Conservation (phyloP, 1,139 yeast genomes). For the Saccharomyces hybrid region DNA sequence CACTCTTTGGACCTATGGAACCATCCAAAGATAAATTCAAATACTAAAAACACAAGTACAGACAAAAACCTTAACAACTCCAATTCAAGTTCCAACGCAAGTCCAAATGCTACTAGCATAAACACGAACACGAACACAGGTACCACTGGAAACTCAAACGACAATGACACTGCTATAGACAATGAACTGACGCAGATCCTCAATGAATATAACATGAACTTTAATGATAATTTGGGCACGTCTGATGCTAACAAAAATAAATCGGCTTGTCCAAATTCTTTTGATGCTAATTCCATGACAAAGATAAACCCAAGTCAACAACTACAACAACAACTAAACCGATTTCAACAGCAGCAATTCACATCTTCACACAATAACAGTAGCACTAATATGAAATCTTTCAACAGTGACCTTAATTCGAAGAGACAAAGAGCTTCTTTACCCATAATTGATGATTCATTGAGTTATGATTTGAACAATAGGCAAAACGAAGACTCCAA, state of each 20-base stretch:
- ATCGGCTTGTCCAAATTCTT: not conserved
- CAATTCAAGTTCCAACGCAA: not conserved
- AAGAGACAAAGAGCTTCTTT: conserved; percentile 24
- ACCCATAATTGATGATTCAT: conserved; percentile 20
- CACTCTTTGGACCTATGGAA: conserved; percentile 28
- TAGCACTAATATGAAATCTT: conserved; percentile 7
- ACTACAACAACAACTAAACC: not conserved
- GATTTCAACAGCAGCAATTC: conserved; percentile 5
- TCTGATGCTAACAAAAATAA: not conserved
- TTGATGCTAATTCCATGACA: not conserved
- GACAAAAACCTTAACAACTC: not conserved
- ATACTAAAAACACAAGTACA: not conserved
- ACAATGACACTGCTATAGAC: conserved; percentile 11
- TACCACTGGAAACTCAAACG: not conserved
- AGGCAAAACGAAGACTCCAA: conserved; percentile 14
- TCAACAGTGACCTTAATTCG: conserved; percentile 9
- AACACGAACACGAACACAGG: not conserved
- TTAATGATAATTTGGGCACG: conserved; percentile 6
- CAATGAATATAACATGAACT: conserved; percentile 26
- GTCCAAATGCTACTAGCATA: not conserved
- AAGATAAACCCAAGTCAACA: not conserved
- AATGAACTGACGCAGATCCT: conserved; percentile 22
- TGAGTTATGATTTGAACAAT: conserved; percentile 16
- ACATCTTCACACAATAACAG: conserved; percentile 4
- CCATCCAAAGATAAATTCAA: conserved; percentile 9